These are phyloP conservation scores for Fusarium sp. DNA, from an alignment of 2,329 filamentous ascomycete genomes.

Conservation along the genomic window DNA sequence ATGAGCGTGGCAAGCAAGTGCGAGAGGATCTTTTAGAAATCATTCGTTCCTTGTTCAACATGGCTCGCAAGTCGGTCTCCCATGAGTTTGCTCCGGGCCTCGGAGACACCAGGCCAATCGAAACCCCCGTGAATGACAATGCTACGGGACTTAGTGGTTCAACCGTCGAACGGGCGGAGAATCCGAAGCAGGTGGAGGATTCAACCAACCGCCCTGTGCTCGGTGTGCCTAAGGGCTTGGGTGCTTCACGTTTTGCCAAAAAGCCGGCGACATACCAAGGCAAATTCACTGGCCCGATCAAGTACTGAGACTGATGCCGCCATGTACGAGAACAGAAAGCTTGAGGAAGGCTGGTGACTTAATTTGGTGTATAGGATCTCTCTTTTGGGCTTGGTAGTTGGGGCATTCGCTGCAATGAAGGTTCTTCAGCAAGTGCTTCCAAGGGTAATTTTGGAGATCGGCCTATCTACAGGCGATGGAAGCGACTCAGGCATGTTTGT, in stretches of 20 bases:
- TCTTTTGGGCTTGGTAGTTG: not conserved
- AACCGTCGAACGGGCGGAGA: not conserved
- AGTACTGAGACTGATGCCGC: not conserved
- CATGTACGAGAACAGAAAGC: not conserved
- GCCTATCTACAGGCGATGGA: not conserved
- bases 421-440: not conserved
- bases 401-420: not conserved
- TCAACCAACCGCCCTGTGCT: not conserved
- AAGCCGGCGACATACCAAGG: not conserved
- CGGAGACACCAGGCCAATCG: not conserved
- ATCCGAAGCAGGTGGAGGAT: not conserved
- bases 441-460: not conserved
- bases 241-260: conserved; percentile 29
- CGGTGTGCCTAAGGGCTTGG: conserved; percentile 17
- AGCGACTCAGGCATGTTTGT: conserved; percentile 11
- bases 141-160: not conserved
- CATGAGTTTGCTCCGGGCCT: not conserved
- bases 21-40: conserved; percentile 32
- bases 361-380: not conserved
- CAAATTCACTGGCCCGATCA: conserved; percentile 24
- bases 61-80: not conserved
- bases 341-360: not conserved
- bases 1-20: conserved; percentile 34
- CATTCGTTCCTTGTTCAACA: conserved; percentile 29
- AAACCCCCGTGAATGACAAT: not conserved